Conservation (phyloP, 2,329 filamentous ascomycete genomes). For the Talaromyces sp. region DNA sequence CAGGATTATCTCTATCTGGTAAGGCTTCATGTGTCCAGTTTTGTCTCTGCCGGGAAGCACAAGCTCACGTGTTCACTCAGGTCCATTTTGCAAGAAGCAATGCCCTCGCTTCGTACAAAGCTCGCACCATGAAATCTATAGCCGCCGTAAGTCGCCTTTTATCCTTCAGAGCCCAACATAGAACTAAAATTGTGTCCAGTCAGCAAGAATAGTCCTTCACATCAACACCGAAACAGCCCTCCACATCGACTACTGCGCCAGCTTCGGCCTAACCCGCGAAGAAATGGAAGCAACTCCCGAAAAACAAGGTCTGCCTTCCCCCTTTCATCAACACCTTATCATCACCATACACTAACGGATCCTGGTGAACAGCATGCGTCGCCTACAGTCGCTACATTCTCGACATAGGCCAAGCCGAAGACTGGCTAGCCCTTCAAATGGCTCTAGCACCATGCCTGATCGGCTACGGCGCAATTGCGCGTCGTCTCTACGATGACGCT, state of each 20-base stretch:
- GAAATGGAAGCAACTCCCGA: conserved; percentile 74
- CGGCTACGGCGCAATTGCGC: conserved; percentile 81
- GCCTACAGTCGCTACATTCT: conserved; percentile 85
- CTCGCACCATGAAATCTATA: conserved; percentile 70
- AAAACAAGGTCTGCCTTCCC: conserved; percentile 59
- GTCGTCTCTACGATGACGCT: conserved; percentile 62
- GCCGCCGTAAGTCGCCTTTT: conserved; percentile 52
- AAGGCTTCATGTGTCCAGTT: conserved; percentile 25
- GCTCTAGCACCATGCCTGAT: conserved; percentile 82
- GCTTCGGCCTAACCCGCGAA: conserved; percentile 71
- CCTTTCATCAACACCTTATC: background rate
- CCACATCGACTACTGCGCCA: conserved; percentile 77
- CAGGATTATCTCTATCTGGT: conserved; percentile 92
- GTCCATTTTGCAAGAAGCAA: conserved; percentile 86
- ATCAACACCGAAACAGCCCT: conserved; percentile 77
- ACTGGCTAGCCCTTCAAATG: conserved; percentile 83
- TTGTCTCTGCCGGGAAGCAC: background rate
- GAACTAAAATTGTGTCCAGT: conserved; percentile 40
- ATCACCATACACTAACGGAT: background rate
- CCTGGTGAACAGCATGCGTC: conserved; percentile 59
- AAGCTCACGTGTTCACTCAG: conserved; percentile 41
- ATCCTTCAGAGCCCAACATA: background rate
- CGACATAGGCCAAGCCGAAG: conserved; percentile 81
- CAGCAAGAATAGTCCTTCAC: conserved; percentile 70
- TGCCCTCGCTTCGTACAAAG: conserved; percentile 81